Conservation (phyloP, 495 filamentous ascomycete genomes). For the Podospora sp. region DNA sequence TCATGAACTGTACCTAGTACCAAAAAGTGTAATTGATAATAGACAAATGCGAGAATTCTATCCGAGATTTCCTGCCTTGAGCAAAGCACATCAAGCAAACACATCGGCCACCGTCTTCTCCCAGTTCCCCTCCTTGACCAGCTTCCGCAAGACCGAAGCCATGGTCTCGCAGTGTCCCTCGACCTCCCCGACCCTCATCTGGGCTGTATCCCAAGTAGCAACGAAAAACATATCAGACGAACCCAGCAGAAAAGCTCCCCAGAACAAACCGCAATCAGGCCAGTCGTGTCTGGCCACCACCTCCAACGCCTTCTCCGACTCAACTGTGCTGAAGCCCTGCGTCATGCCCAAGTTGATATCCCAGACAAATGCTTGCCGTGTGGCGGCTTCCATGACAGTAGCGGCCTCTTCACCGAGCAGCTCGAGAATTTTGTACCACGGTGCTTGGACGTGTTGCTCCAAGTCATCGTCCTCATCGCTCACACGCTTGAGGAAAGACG, state of each 20-base stretch:
- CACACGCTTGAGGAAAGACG: constrained; percentile 14
- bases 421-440: constrained; percentile 26
- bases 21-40: no score
- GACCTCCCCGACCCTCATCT: constrained; percentile 25
- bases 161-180: constrained; percentile 16
- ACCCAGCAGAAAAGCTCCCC: constrained; percentile 29
- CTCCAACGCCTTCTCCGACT: constrained; percentile 16
- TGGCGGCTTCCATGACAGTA: constrained; percentile 21
- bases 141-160: constrained; percentile 1
- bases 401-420: constrained; percentile 25
- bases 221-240: constrained; percentile 23
- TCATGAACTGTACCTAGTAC: no score
- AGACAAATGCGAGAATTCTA: no score
- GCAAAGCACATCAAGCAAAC: not conserved
- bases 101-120: not conserved
- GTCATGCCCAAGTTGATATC: constrained; percentile 21
- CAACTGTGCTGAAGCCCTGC: not conserved
- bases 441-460: constrained; percentile 24
- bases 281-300: constrained; percentile 24
- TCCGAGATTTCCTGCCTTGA: not conserved
- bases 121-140: constrained; percentile 18
- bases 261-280: constrained; percentile 29
- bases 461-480: constrained; percentile 16
- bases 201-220: constrained; percentile 31
- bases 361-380: constrained; percentile 29